Percentiles rank a stretch among this genome's conserved stretches.
phyloP scores from a whole-genome alignment of 768 basidiomycete species.

The Suillus cothurnatus region DNA sequence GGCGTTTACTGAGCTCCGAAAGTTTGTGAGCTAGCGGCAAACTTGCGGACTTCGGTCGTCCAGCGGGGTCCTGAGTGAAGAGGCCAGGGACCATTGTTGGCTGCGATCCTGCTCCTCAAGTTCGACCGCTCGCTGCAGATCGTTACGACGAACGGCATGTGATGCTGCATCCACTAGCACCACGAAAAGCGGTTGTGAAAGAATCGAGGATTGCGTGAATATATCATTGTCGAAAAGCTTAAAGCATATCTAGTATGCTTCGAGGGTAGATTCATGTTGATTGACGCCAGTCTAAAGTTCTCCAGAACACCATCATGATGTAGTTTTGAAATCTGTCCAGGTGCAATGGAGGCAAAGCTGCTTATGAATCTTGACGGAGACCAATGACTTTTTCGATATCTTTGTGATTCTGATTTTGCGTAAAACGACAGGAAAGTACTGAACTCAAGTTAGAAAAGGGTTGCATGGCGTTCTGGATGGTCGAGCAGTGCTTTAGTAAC shows the following conservation, averaged over 20 bases:
- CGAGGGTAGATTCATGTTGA: neutral
- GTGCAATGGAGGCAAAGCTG: constrained; percentile 9
- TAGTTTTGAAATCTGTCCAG: neutral
- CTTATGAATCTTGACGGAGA: constrained; percentile 7
- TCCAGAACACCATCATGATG: neutral
- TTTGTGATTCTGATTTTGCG: neutral
- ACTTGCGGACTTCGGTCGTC: constrained; percentile 24
- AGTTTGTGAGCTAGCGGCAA: neutral
- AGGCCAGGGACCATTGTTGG: constrained; percentile 35
- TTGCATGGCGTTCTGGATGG: neutral
- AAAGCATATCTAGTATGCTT: neutral
- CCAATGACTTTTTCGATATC: constrained; percentile 10
- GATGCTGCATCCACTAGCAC: constrained; percentile 28
- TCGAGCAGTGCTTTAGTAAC: neutral
- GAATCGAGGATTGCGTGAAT: neutral
- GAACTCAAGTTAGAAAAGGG: constrained; percentile 11
- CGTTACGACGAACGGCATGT: constrained; percentile 24
- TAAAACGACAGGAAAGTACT: constrained; percentile 9
- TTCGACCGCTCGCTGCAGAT: constrained; percentile 29
- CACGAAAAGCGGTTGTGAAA: constrained; percentile 17
- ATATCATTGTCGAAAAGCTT: neutral
- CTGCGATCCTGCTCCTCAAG: constrained; percentile 32
- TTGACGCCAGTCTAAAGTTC: neutral
- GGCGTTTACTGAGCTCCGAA: neutral
- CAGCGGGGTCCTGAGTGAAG: constrained; percentile 25